These are phyloP conservation scores for Fusarium odoratissimum DNA, from an alignment of 2,329 filamentous ascomycete genomes.

Conservation along the genomic window DNA sequence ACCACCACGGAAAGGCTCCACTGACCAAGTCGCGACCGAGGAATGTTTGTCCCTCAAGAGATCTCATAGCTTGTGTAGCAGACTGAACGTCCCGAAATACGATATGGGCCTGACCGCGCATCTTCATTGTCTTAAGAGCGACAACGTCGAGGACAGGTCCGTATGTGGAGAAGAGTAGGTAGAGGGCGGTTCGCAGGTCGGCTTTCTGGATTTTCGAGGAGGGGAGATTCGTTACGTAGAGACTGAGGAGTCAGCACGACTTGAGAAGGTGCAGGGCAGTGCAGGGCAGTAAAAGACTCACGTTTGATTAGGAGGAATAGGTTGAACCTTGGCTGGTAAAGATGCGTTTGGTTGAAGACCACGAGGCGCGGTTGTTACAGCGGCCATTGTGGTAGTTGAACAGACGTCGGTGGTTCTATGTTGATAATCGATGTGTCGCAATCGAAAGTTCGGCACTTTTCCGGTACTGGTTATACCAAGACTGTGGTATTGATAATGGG, in stretches of 20 bases:
- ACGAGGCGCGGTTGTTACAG: slow-evolving; percentile 53
- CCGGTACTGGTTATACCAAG: slow-evolving; percentile 1
- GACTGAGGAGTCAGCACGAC: slow-evolving; percentile 59
- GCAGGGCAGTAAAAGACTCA: slow-evolving; percentile 55
- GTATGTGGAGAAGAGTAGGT: slow-evolving; percentile 94
- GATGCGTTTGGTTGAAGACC: slow-evolving; percentile 56
- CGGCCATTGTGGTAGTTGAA: slow-evolving; percentile 46
- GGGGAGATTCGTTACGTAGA: slow-evolving; percentile 88
- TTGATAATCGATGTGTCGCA: neutral
- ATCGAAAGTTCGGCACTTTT: neutral
- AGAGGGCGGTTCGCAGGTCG: slow-evolving; percentile 87
- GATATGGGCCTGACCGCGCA: slow-evolving; percentile 96
- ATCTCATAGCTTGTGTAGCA: slow-evolving; percentile 93
- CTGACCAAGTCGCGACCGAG: slow-evolving; percentile 86
- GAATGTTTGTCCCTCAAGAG: slow-evolving; percentile 86
- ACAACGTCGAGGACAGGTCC: slow-evolving; percentile 93
- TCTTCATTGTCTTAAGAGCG: slow-evolving; percentile 86
- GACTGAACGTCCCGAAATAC: slow-evolving; percentile 90
- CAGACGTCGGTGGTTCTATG: neutral
- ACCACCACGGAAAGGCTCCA: slow-evolving; percentile 28
- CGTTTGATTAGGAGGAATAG: slow-evolving; percentile 79
- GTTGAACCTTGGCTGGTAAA: slow-evolving; percentile 62
- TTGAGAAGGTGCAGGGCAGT: slow-evolving; percentile 4
- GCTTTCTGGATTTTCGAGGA: slow-evolving; percentile 90
- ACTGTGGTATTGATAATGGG: slow-evolving; percentile 11